phyloP scores from a whole-genome alignment of 108 stramenopile species.

The Cyclotella distinguenda region DNA sequence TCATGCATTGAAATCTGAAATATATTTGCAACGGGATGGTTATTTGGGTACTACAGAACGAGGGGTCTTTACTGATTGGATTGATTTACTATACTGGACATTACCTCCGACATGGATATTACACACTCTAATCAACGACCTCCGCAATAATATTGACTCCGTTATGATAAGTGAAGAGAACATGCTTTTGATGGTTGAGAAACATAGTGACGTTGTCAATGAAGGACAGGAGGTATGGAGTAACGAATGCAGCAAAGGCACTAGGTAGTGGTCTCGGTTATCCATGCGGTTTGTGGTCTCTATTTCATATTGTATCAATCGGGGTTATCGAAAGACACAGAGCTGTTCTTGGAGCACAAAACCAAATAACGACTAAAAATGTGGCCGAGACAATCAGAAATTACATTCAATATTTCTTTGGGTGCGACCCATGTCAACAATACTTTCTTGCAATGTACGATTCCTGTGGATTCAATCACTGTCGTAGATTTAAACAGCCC shows the following conservation, averaged over 20 bases:
- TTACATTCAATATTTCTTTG: slow-evolving; percentile 75
- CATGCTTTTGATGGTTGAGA: slow-evolving; percentile 36
- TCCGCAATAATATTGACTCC: slow-evolving; percentile 46
- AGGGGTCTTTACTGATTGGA: slow-evolving; percentile 47
- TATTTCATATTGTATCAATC: slow-evolving; percentile 70
- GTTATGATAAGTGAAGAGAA: slow-evolving; percentile 37
- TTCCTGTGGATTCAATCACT: slow-evolving; percentile 64
- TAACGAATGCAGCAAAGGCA: slow-evolving; percentile 31
- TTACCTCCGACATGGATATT: slow-evolving; percentile 56
- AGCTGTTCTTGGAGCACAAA: slow-evolving; percentile 45
- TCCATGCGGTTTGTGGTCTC: slow-evolving; percentile 66
- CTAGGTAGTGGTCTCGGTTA: slow-evolving; percentile 43
- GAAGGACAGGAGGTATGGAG: slow-evolving; percentile 30
- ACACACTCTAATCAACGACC: slow-evolving; percentile 51
- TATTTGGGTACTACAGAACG: slow-evolving; percentile 26
- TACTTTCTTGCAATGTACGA: slow-evolving; percentile 75
- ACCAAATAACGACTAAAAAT: slow-evolving; percentile 48
- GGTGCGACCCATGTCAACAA: slow-evolving; percentile 66
- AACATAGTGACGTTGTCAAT: slow-evolving; percentile 43
- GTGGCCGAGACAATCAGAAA: slow-evolving; percentile 52
- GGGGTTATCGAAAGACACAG: slow-evolving; percentile 68
- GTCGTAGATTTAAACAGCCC: slow-evolving; percentile 56
- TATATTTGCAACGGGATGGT: slow-evolving; percentile 25
- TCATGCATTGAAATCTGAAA: slow-evolving; percentile 55
- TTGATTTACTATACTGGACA: slow-evolving; percentile 56